These are phyloP conservation scores for Xylaria sp. DNA, from an alignment of 2,329 filamentous ascomycete genomes.

Conservation along the genomic window DNA sequence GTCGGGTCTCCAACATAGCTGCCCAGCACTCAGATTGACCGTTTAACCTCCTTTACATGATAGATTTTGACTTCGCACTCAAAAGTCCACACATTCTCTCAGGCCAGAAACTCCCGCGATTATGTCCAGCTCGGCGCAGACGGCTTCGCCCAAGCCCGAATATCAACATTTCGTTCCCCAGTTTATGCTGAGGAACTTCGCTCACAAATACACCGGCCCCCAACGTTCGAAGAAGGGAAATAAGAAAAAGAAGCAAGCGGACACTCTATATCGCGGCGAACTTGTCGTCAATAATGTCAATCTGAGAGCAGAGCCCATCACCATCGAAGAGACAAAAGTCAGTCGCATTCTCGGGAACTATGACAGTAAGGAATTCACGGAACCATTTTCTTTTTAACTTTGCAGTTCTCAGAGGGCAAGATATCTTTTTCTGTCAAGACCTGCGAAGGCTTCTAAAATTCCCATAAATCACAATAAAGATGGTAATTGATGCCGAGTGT, in stretches of 20 bases:
- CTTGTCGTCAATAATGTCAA: conserved; percentile 44
- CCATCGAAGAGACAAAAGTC: conserved; percentile 40
- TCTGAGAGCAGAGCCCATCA: conserved; percentile 30
- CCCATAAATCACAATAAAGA: too few species aligned
- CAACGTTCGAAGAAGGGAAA: conserved; percentile 26
- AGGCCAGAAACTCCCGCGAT: not conserved
- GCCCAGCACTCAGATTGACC: not conserved
- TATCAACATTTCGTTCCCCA: conserved; percentile 43
- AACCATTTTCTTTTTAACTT: too few species aligned
- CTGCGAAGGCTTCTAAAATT: too few species aligned
- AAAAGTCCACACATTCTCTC: not conserved
- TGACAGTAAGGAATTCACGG: conserved; percentile 27
- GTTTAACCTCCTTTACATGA: not conserved
- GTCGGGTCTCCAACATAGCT: conserved; percentile 2
- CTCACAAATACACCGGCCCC: conserved; percentile 33
- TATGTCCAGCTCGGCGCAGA: conserved; percentile 14
- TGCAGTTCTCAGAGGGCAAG: too few species aligned
- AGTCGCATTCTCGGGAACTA: conserved; percentile 41
- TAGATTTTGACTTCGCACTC: not conserved
- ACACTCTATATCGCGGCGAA: conserved; percentile 39
- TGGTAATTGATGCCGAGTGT: too few species aligned
- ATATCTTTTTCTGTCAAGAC: too few species aligned
- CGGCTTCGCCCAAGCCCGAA: conserved; percentile 25
- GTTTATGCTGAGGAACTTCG: conserved; percentile 40
- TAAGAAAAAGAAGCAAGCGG: conserved; percentile 30